These are phyloP conservation scores for Wickerhamiella lipophila DNA, from an alignment of 805 yeast species.

Conservation along the genomic window DNA sequence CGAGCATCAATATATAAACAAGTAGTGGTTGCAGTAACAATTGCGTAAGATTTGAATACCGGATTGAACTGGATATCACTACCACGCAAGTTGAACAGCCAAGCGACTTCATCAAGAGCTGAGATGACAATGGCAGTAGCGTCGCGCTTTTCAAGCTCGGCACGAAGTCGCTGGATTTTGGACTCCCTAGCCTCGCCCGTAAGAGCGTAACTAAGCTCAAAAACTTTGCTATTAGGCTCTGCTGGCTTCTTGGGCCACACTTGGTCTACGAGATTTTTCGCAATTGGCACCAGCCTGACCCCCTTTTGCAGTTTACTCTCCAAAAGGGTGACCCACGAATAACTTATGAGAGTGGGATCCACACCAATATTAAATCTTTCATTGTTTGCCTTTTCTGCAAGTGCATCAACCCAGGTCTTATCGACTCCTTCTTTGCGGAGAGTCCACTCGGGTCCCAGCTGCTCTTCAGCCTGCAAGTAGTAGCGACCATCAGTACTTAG, in stretches of 20 bases:
- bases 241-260: constrained; percentile 70
- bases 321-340: constrained; percentile 28
- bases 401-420: constrained; percentile 73
- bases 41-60: constrained; percentile 61
- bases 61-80: constrained; percentile 77
- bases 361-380: constrained; percentile 50
- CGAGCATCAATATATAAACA: constrained; percentile 43
- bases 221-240: constrained; percentile 40
- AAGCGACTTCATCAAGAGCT: constrained; percentile 81
- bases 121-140: constrained; percentile 42
- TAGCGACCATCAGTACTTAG: constrained; percentile 91
- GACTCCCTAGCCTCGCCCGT: constrained; percentile 52
- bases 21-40: constrained; percentile 34
- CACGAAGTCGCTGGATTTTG: constrained; percentile 40
- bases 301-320: constrained; percentile 19
- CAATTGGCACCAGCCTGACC: constrained; percentile 39
- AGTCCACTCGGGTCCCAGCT: constrained; percentile 69
- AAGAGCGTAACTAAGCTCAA: constrained; percentile 38
- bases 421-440: constrained; percentile 66
- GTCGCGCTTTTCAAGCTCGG: constrained; percentile 23
- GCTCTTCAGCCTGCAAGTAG: constrained; percentile 77
- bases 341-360: constrained; percentile 64
- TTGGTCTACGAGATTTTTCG: constrained; percentile 55
- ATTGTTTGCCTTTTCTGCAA: constrained; percentile 41
- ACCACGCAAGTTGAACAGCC: constrained; percentile 79